Conservation (phyloP, 2,329 filamentous ascomycete species). For the Hymenoscyphus linearis region DNA sequence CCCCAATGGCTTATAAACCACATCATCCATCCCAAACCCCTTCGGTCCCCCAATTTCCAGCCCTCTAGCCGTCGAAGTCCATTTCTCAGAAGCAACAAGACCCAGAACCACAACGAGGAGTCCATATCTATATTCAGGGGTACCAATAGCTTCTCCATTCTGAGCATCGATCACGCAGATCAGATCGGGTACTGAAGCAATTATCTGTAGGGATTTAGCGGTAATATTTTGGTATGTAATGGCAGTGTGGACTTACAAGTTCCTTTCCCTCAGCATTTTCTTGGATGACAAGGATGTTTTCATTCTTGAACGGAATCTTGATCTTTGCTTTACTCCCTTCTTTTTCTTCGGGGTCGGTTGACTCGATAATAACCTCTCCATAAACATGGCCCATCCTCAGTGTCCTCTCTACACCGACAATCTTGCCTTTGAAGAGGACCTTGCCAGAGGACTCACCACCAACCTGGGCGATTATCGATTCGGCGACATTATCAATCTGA, state of each 20-base stretch:
- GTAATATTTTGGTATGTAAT: not conserved
- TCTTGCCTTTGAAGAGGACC: conserved; percentile 59
- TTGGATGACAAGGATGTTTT: conserved; percentile 55
- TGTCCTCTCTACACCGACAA: conserved; percentile 52
- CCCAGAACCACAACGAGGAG: conserved; percentile 47
- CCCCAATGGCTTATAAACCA: conserved; percentile 46
- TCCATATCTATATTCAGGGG: conserved; percentile 51
- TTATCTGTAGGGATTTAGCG: conserved; percentile 22
- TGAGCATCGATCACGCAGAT: conserved; percentile 44
- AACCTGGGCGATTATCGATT: conserved; percentile 53
- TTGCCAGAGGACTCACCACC: conserved; percentile 48
- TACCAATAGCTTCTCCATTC: conserved; percentile 45
- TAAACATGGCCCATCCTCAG: conserved; percentile 48
- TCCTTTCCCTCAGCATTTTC: conserved; percentile 8
- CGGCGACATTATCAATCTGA: conserved; percentile 39
- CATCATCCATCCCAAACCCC: conserved; percentile 41
- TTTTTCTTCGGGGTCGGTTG: not conserved
- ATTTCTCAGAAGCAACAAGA: conserved; percentile 48
- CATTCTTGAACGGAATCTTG: conserved; percentile 66
- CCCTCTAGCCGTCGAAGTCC: conserved; percentile 43
- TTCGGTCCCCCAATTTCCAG: conserved; percentile 45
- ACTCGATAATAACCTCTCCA: conserved; percentile 4
- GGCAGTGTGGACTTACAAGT: not conserved
- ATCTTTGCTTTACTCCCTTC: not conserved
- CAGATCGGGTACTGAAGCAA: conserved; percentile 45